Evolutionary conservation across 345 rosid genomes (phyloP), one percentile per base, ranked within the genome.

Genomic region (Aquilaria yunnanensis): DNA sequence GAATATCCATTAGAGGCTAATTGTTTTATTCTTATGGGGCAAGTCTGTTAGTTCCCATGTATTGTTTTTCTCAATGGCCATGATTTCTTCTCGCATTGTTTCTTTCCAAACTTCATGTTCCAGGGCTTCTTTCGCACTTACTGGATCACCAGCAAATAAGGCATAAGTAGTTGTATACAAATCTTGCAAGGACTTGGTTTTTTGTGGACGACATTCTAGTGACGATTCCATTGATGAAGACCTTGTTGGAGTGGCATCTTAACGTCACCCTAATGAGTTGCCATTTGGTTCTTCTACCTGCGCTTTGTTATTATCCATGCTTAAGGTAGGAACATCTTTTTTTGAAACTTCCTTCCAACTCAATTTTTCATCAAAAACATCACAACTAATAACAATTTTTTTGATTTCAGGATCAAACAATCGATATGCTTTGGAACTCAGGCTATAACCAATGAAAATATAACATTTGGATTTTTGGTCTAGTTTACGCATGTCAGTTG

Each of bases 1-100:
- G 59, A 61, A 62, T 4, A 72, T 55, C 65, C 60, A 72, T 14
- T 72, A 66, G n/a, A 56, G 50, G 12, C 76, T 56, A 62, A 56
- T 45, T 4, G 34, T 29, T 6, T 61, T 45, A 14, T 66, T 61
- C 9, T 33, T 14, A 47, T 52, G 4, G n/a, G 37, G 61, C 23
- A 51, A 16, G 29, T 71, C 47, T 9, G 33, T 41, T 23, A 65
- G 6, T 4, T 57, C 0, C 57, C 62, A 60, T 12, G 63, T 71
- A 23, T 65, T 14, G 46, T 48, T 71, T 9, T 47, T 60, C 47
- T 54, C 52, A 29, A 65, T 59, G 2, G 56, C 32, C 16, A 13
- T 2, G 2, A 56, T 51, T 9, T 62, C 60, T 52, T 64, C 57
- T 10, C 49, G 13, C 63, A 63, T 69, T 30, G 59, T 58, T 12